A percentile compares a stretch with the other conserved stretches of the same genome.
Evolutionary conservation across 805 yeast species (phyloP).

Genomic region (Metschnikowia rubicola): DNA sequence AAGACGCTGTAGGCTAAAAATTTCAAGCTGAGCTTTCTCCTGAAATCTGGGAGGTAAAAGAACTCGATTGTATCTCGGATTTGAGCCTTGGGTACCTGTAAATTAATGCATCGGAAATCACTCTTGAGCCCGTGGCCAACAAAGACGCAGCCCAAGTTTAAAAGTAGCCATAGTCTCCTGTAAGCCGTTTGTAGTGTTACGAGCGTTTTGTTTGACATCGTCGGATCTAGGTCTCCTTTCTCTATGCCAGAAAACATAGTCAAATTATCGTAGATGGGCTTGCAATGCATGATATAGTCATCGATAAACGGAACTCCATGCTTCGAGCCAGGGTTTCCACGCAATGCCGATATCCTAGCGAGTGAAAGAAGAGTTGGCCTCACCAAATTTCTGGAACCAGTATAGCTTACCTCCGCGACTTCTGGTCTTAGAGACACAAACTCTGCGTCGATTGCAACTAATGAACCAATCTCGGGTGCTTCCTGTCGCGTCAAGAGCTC

Average conservation of each 20-base stretch:
- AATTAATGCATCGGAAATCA: constrained; percentile 90
- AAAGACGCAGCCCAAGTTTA: constrained; percentile 86
- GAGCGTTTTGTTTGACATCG: constrained; percentile 58
- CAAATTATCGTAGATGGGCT: constrained; percentile 74
- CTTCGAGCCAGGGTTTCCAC: constrained; percentile 63
- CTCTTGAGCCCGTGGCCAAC: constrained; percentile 92
- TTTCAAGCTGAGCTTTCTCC: constrained; percentile 77
- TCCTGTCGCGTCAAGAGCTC: constrained; percentile 62
- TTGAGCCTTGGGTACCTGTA: constrained; percentile 80
- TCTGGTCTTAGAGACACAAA: constrained; percentile 83
- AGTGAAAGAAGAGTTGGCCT: constrained; percentile 73
- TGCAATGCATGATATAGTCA: constrained; percentile 78
- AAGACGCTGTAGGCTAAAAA: constrained; percentile 81
- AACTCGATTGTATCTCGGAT: constrained; percentile 86
- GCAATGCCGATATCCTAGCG: constrained; percentile 84
- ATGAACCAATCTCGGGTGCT: constrained; percentile 69
- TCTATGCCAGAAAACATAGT: constrained; percentile 94
- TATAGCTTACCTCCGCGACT: constrained; percentile 68
- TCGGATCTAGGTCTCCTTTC: constrained; percentile 82
- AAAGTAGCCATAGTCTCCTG: constrained; percentile 81
- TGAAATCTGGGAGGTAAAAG: constrained; percentile 69
- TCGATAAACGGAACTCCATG: constrained; percentile 84
- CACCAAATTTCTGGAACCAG: constrained; percentile 65
- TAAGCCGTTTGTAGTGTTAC: constrained; percentile 83
- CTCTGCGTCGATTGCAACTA: constrained; percentile 95